Evolutionary conservation across 2,329 filamentous ascomycete genomes (phyloP), one percentile per base, ranked within the genome.

Genomic region (Mycocentrospora acerina): DNA sequence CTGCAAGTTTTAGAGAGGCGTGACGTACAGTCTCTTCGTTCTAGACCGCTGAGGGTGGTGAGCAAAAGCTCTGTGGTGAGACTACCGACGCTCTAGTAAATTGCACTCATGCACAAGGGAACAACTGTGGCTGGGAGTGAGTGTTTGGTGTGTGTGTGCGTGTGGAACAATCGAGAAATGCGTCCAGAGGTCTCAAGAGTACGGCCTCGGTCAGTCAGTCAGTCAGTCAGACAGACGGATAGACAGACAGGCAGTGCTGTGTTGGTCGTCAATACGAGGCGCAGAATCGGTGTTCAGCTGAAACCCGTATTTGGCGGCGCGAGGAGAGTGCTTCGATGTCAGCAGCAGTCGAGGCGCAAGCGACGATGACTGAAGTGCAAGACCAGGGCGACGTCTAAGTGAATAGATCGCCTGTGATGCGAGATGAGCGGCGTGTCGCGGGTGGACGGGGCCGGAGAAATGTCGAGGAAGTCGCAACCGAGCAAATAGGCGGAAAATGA

Each of bases 11-110:
- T 40, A 36, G 25, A 25, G 19, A 25, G 11, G 32, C n/a, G 41
- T 45, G 32, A 59, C 61, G 46, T 60, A 70, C 64, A 68, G 60
- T 66, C 56, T 65, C 66, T 62, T 64, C 60, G 60, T 60, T 63
- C 58, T 46, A 49, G 51, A 54, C 60, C 57, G 51, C 40, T 42
- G 44, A 35, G 46, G 43, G 52, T 51, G 46, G 46, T 58, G 62
- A 67, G 65, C 64, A 53, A 48, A 49, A 49, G 66, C 66, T 66
- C 66, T 60, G 47, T 43, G 48, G 41, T 53, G 53, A 55, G 53
- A 51, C 53, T 57, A 50, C 56, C 41, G 53, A 59, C 53, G 51
- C 44, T 55, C 59, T 67, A 66, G 45, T 37, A 59, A 38, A 31
- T 44, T 47, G 41, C 55, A 50, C 40, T 67, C 66, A 68, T 68